These are phyloP conservation scores for Ganoderma leucocontextum DNA, from an alignment of 1,284 basidiomycete species.

Conservation along the genomic window DNA sequence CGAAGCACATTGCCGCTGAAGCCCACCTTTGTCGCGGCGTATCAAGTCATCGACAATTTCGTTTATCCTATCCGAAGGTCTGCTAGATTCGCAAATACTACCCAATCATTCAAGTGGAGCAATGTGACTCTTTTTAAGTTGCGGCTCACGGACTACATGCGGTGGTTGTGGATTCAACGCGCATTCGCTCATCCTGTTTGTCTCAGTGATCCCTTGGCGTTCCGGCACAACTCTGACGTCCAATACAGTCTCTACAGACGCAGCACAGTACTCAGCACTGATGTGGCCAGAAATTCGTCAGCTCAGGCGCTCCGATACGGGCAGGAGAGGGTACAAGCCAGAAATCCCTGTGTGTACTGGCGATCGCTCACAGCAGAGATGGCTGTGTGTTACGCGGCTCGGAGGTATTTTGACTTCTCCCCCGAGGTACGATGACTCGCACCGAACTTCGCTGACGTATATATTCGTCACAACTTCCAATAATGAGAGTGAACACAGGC, in stretches of 20 bases:
- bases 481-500: neutral
- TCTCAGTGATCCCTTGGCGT: neutral
- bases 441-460: neutral
- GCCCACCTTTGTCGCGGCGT: neutral
- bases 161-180: neutral
- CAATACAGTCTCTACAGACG: neutral
- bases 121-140: neutral
- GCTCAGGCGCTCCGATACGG: neutral
- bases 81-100: neutral
- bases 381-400: neutral
- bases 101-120: neutral
- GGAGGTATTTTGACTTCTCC: neutral
- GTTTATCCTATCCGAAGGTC: neutral
- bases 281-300: neutral
- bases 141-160: neutral
- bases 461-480: neutral
- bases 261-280: neutral
- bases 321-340: neutral
- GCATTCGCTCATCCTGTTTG: neutral
- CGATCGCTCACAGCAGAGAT: neutral
- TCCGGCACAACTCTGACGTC: neutral
- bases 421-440: neutral
- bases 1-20: neutral
- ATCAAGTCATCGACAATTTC: neutral
- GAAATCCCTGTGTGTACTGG: neutral